phyloP scores from a whole-genome alignment of 768 basidiomycete genomes.

The Auricularia auricula-judae region DNA sequence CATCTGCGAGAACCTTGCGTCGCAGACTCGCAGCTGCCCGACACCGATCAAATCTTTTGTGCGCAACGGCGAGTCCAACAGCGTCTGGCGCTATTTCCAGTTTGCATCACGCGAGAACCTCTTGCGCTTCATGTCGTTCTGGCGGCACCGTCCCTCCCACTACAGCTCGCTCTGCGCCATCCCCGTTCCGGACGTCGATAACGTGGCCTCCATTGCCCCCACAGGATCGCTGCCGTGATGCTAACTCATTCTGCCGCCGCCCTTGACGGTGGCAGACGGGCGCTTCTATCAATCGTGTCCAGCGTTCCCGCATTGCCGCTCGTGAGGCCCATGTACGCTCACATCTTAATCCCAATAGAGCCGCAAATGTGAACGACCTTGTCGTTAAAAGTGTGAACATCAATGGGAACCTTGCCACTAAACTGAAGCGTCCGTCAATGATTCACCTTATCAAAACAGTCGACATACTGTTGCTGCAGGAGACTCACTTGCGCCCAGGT shows the following conservation, averaged over 20 bases:
- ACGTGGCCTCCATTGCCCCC: neutral
- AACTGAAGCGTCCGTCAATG: neutral
- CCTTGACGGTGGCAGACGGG: neutral
- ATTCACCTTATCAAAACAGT: neutral
- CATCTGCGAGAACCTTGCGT: neutral
- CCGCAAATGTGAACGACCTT: neutral
- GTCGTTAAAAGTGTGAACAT: neutral
- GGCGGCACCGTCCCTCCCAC: neutral
- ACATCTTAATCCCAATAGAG: neutral
- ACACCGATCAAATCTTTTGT: neutral
- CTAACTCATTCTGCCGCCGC: neutral
- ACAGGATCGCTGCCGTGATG: neutral
- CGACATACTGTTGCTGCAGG: neutral
- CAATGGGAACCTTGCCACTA: neutral
- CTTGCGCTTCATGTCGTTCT: neutral
- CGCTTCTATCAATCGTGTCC: neutral
- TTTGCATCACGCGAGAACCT: neutral
- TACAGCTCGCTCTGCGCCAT: neutral
- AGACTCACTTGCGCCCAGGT: neutral
- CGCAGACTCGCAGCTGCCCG: neutral
- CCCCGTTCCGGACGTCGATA: neutral
- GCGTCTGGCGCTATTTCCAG: neutral
- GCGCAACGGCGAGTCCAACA: neutral
- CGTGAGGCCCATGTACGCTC: neutral
- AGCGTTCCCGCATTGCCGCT: neutral